Percentiles rank a stretch among this genome's conserved stretches.
Conservation (phyloP, 768 basidiomycete genomes). For the Rubroboletus pulcherrimus region DNA sequence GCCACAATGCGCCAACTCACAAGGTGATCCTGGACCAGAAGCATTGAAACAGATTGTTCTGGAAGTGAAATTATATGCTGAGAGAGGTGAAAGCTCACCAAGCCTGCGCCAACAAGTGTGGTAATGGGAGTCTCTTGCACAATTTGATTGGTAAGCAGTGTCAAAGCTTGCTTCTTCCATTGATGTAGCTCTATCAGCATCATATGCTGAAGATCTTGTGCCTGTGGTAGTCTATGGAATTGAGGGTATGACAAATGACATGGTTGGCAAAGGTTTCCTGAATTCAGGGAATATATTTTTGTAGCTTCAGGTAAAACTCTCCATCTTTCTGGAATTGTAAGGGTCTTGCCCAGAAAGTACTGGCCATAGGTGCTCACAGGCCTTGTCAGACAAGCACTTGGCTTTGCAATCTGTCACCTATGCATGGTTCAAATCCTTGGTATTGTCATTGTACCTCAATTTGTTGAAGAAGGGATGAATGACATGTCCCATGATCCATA, state of each 20-base stretch:
- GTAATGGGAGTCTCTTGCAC: conserved; percentile 2
- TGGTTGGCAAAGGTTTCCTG: not conserved
- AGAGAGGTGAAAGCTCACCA: not conserved
- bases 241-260: conserved; percentile 1
- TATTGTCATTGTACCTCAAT: not conserved
- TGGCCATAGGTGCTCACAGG: not conserved
- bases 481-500: conserved; percentile 2
- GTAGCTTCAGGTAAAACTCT: not conserved
- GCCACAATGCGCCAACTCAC: too few species aligned
- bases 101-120: not conserved
- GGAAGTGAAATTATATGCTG: too few species aligned
- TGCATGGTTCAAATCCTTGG: not conserved
- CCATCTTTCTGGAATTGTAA: too few species aligned
- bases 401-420: not conserved
- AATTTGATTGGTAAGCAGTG: conserved; percentile 10
- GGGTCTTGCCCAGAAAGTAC: not conserved
- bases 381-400: not conserved
- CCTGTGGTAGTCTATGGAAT: not conserved
- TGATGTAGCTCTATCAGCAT: not conserved
- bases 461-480: not conserved
- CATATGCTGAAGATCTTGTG: conserved; percentile 3
- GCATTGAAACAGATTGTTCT: too few species aligned
- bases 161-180: conserved; percentile 1
- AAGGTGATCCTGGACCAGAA: too few species aligned
- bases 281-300: not conserved